These are phyloP conservation scores for Geoglossum glabrum DNA, from an alignment of 495 filamentous ascomycete genomes.

Conservation along the genomic window DNA sequence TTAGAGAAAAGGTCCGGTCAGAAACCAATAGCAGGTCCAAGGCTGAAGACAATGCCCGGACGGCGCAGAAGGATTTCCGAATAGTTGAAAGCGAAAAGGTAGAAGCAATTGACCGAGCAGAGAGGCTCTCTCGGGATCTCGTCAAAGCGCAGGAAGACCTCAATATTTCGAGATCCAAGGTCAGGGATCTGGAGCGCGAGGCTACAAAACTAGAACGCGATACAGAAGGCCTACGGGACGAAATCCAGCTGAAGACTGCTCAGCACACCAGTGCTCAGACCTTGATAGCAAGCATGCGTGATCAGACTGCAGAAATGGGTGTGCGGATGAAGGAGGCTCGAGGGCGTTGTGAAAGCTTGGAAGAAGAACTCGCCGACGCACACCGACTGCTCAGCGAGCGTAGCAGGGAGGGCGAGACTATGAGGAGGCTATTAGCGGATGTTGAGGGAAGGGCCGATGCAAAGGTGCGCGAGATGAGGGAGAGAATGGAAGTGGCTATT, in stretches of 20 bases:
- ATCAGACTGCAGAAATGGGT: slow-evolving; percentile 72
- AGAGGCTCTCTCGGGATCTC: slow-evolving; percentile 47
- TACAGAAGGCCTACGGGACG: slow-evolving; percentile 47
- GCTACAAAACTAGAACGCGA: slow-evolving; percentile 42
- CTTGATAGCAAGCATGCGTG: slow-evolving; percentile 75
- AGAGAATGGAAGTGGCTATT: slow-evolving; percentile 67
- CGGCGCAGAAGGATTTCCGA: slow-evolving; percentile 52
- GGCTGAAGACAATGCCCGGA: slow-evolving; percentile 54
- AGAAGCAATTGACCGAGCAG: slow-evolving; percentile 47
- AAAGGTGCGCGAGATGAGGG: slow-evolving; percentile 71
- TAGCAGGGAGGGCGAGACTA: slow-evolving; percentile 86
- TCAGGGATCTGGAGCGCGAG: slow-evolving; percentile 55
- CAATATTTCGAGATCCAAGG: slow-evolving; percentile 34
- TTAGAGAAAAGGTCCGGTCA: slow-evolving; percentile 55
- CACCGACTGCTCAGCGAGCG: slow-evolving; percentile 78
- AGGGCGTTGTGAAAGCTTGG: slow-evolving; percentile 63
- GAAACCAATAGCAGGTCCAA: slow-evolving; percentile 51
- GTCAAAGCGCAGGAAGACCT: slow-evolving; percentile 49
- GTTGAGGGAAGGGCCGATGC: slow-evolving; percentile 64
- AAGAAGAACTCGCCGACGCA: slow-evolving; percentile 79
- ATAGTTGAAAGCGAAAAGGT: slow-evolving; percentile 57
- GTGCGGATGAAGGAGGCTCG: slow-evolving; percentile 84
- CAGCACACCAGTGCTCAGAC: slow-evolving; percentile 72
- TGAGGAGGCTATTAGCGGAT: slow-evolving; percentile 74
- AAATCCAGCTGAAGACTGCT: slow-evolving; percentile 63